Evolutionary conservation across 2,329 filamentous ascomycete genomes (phyloP), one percentile per base, ranked within the genome.

Genomic region (Bipolaris sorokiniana): DNA sequence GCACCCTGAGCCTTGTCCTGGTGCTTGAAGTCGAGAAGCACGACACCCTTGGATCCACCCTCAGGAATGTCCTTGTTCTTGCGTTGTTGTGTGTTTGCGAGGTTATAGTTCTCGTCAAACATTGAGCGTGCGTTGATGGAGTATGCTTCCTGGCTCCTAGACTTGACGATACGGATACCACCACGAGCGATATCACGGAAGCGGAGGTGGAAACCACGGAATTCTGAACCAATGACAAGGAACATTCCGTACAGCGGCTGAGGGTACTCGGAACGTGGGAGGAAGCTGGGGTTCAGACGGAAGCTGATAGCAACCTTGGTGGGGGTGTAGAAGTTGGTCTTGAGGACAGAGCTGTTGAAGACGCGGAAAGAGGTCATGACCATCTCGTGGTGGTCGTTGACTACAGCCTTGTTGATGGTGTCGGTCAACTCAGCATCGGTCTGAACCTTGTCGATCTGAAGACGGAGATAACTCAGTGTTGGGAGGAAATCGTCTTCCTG

Each of bases 51-150:
- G 70, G 94, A 96, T 53, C 95, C 95, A 63, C 95, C 95, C 81
- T 99, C 95, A 2, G 95, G 95, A 50, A 99, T 99, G 72, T 99
- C 95, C 83, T 99, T 99, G 85, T 99, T 99, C 86, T 99, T 99
- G 74, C 95, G 91, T 81, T 99, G 95, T 79, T 99, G 95, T 0
- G 95, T 99, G 79, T 96, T 98, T 64, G 95, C 94, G 59, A 99
- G 86, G 63, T 95, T 96, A 80, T 99, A 99, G 80, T 99, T 99
- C 81, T 99, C 95, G 69, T 99, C 95, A 70, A 99, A 99, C 62
- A 99, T 84, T 56, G 92, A 97, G 58, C 95, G 90, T 36, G 93
- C 93, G 75, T 99, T 99, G 83, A 98, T 98, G 60, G 89, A 86
- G 75, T 97, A 99, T 2, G 93, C 91, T 78, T 99, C 95, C 77